Conservation (phyloP, 495 filamentous ascomycete species). For the Daldinia loculata region DNA sequence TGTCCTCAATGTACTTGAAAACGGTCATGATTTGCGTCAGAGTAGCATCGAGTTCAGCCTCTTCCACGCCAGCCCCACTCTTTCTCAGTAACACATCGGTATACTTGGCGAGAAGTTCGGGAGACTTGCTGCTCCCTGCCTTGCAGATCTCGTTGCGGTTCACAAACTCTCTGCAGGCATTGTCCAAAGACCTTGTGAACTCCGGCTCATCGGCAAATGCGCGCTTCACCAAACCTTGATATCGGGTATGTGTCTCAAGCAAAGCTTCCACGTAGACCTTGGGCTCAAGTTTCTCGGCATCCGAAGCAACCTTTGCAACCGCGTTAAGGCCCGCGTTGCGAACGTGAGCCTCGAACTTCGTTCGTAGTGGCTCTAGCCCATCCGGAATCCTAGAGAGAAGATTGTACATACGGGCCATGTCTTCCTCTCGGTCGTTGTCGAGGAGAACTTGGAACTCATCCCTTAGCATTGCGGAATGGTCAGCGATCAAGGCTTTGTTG, state of each 20-base stretch:
- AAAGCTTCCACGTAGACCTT: conserved; percentile 96
- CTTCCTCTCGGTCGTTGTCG: conserved; percentile 92
- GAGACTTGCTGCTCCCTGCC: conserved; percentile 87
- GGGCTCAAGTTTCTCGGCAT: conserved; percentile 90
- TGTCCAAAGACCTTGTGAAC: conserved; percentile 95
- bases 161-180: conserved; percentile 97
- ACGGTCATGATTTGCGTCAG: conserved; percentile 98
- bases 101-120: conserved; percentile 94
- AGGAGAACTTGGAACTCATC: conserved; percentile 97
- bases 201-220: conserved; percentile 96
- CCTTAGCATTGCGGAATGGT: conserved; percentile 81
- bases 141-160: conserved; percentile 97
- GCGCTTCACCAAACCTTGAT: conserved; percentile 87
- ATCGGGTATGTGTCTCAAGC: conserved; percentile 91
- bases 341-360: conserved; percentile 91
- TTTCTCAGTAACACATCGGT: conserved; percentile 94
- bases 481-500: conserved; percentile 86
- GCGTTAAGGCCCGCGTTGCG: conserved; percentile 85
- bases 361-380: conserved; percentile 87
- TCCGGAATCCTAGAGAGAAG: conserved; percentile 90
- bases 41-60: conserved; percentile 89
- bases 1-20: conserved; percentile 99
- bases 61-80: conserved; percentile 88
- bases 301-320: conserved; percentile 88
- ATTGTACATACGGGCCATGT: conserved; percentile 95